These are phyloP conservation scores for Arthrinium puccinioides DNA, from an alignment of 2,329 filamentous ascomycete genomes.

Conservation along the genomic window DNA sequence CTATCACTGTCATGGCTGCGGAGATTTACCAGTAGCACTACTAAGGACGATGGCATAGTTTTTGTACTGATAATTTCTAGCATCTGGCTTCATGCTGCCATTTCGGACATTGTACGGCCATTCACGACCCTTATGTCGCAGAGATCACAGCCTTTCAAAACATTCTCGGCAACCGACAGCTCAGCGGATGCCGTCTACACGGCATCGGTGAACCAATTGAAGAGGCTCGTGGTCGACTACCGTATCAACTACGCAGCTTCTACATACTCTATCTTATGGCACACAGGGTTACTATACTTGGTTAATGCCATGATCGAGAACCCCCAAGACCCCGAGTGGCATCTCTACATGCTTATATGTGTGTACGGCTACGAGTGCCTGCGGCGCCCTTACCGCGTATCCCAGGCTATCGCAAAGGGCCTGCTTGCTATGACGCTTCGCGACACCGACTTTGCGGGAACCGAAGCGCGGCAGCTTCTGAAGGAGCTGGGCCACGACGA, in stretches of 20 bases:
- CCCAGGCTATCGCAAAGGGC: constrained; percentile 23
- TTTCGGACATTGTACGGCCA: constrained; percentile 28
- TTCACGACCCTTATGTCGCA: constrained; percentile 6
- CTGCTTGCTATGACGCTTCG: constrained; percentile 28
- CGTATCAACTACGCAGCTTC: constrained; percentile 24
- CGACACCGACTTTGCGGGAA: constrained; percentile 20
- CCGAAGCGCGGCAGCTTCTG: constrained; percentile 13
- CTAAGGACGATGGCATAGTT: too few relatives aligned
- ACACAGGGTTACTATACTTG: constrained; percentile 31
- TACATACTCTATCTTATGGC: constrained; percentile 29
- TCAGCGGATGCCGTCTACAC: constrained; percentile 22
- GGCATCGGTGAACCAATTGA: constrained; percentile 29
- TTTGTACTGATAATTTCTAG: too few relatives aligned
- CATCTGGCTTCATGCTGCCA: constrained; percentile 29
- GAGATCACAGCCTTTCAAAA: constrained; percentile 9
- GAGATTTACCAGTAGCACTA: too few relatives aligned
- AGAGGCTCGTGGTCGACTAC: constrained; percentile 28
- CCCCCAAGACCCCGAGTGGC: constrained; percentile 20
- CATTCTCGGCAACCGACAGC: constrained; percentile 21
- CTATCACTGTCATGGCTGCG: background rate
- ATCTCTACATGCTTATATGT: constrained; percentile 28
- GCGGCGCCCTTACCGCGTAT: constrained; percentile 25
- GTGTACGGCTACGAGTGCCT: constrained; percentile 29
- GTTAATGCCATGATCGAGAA: constrained; percentile 27
- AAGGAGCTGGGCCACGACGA: constrained; percentile 9